phyloP scores from a whole-genome alignment of 441 rosid genomes.

The Pelargonium australe region DNA sequence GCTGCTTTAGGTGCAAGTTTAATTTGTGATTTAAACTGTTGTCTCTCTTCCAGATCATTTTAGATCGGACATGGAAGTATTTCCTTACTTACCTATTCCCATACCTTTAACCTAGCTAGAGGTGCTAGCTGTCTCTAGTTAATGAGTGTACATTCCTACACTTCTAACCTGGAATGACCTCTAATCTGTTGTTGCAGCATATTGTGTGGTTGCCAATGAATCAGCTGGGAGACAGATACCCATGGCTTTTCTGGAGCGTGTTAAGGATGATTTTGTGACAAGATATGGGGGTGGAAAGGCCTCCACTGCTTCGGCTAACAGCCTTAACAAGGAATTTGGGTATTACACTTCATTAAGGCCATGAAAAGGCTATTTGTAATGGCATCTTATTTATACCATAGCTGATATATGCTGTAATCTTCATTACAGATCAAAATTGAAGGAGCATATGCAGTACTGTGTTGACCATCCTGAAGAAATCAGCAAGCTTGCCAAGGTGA shows the following conservation, averaged over 20 bases:
- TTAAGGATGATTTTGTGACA: slow-evolving; percentile 13
- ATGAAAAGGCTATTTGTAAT: neutral
- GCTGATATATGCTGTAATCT: neutral
- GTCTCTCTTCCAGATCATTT: neutral
- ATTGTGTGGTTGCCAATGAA: slow-evolving; percentile 8
- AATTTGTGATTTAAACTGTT: no score
- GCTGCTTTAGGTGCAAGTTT: neutral
- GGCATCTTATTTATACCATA: neutral
- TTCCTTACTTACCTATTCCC: neutral
- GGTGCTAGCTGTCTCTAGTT: neutral
- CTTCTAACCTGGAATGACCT: neutral
- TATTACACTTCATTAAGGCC: neutral
- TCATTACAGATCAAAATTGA: slow-evolving; percentile 11
- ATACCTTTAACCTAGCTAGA: neutral
- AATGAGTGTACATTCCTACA: neutral
- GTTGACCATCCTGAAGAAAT: slow-evolving; percentile 12
- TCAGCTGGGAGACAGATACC: slow-evolving; percentile 7
- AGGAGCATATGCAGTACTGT: slow-evolving; percentile 18
- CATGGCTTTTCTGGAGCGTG: slow-evolving; percentile 20
- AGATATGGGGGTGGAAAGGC: slow-evolving; percentile 21
- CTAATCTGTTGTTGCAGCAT: slow-evolving; percentile 12
- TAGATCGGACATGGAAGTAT: neutral
- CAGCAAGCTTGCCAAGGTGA: slow-evolving; percentile 15
- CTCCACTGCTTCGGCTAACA: neutral
- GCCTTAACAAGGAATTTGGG: slow-evolving; percentile 20